Conservation (phyloP, 1,139 yeast species). For the Arxiozyma heterogenica region DNA sequence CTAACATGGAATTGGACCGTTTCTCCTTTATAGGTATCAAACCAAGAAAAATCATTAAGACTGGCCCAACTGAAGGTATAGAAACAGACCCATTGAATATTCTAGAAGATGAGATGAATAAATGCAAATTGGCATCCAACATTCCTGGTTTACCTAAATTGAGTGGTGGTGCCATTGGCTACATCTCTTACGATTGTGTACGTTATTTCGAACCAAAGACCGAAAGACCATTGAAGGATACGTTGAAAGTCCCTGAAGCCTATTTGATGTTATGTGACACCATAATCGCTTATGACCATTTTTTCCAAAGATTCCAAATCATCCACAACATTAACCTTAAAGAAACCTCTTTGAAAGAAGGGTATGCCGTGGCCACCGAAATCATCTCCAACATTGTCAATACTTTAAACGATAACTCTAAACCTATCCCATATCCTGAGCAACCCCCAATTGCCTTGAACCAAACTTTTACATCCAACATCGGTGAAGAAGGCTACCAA, state of each 20-base stretch:
- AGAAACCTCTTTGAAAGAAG: conserved; percentile 36
- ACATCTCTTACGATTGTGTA: conserved; percentile 90
- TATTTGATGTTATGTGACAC: conserved; percentile 85
- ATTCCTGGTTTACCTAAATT: conserved; percentile 75
- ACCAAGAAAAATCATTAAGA: conserved; percentile 71
- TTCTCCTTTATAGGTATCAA: conserved; percentile 83
- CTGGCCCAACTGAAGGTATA: conserved; percentile 57
- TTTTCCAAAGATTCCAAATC: conserved; percentile 83
- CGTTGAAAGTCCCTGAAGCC: conserved; percentile 79
- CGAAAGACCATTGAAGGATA: conserved; percentile 60
- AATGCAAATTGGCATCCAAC: conserved; percentile 53
- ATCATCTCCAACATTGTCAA: conserved; percentile 52
- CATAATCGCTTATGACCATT: conserved; percentile 86
- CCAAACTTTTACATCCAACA: conserved; percentile 71
- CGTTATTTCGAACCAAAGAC: conserved; percentile 94
- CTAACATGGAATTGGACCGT: conserved; percentile 83
- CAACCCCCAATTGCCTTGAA: conserved; percentile 61
- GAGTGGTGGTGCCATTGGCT: conserved; percentile 95
- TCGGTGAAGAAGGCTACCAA: conserved; percentile 92
- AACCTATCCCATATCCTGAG: conserved; percentile 42
- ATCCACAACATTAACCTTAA: conserved; percentile 60
- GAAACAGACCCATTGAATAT: conserved; percentile 70
- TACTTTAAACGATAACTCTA: conserved; percentile 32
- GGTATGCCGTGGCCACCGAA: conserved; percentile 47
- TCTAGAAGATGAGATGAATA: conserved; percentile 62